Base-by-base conservation (phyloP, 495 filamentous ascomycete species). In the Penicillium subrubescens region DNA sequence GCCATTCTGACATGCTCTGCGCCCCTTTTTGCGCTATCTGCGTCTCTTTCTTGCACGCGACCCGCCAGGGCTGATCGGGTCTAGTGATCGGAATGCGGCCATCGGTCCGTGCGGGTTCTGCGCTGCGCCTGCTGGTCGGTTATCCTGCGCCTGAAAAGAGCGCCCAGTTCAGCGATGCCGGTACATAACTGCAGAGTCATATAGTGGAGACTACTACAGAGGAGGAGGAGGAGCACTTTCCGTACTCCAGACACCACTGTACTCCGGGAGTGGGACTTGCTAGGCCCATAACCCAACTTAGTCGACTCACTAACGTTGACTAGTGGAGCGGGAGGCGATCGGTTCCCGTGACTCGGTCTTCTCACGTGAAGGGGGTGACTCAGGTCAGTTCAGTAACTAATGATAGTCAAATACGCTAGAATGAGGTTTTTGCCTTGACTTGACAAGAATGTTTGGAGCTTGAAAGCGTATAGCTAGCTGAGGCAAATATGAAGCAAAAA, bases 11-110 rank as follows among this genome's bases (percentile, higher is more conserved):
- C 48, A 52, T 52, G 48, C 48, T n/a, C 12, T 31, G 6, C 8
- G 21, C 57, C 63, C 48, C 46, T 57, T 57, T 61, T 53, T 57
- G 63, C 63, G 57, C 62, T 55, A 55, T 51, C 44, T 64, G 61
- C 61, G 50, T 51, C 57, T 64, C 29, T 59, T 57, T 25, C 58
- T 34, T 29, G 57, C 63, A 66, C 63, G 64, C 64, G 64, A 62
- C 33, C 59, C 56, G 39, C 29, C 48, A 25, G 50, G 55, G 55
- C 55, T 64, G 62, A 64, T 66, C 60, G 46, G 62, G 62, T 54
- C 66, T 33, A 66, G 57, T 66, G 66, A 68, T 68, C 66, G 62
- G 62, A 63, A 60, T 62, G 43, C 25, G 39, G 51, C 51, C 59
- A 61, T 39, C 46, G 39, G 57, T 61, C 63, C 64, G 64, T 66